Evolutionary conservation across 306 rosid genomes (phyloP).

Genomic region (Cucurbita maxima): DNA sequence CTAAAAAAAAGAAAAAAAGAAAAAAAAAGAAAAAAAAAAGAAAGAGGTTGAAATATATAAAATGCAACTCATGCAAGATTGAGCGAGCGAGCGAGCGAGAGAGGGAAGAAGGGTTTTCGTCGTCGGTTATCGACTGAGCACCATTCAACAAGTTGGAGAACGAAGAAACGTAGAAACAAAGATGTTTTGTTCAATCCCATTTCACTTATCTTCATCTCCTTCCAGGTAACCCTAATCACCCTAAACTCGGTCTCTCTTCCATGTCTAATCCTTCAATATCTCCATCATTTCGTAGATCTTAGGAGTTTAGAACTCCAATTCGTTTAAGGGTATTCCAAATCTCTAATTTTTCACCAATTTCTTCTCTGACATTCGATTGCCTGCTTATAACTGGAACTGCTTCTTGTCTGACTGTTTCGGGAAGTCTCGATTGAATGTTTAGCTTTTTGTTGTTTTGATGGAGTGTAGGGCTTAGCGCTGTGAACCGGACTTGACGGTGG

Average conservation of each 20-base stretch:
- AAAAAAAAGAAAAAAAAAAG: background rate
- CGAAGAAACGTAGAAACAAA: background rate
- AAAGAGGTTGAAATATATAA: background rate
- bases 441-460: background rate
- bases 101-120: conserved; percentile 13
- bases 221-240: conserved; percentile 6
- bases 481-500: background rate
- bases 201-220: background rate
- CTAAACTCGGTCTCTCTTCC: background rate
- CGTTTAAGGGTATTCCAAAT: background rate
- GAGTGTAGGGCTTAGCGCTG: conserved; percentile 3
- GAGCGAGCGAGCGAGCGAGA: background rate
- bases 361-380: background rate
- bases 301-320: background rate
- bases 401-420: background rate
- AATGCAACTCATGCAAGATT: conserved; percentile 5
- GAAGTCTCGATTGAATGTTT: background rate
- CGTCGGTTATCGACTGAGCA: conserved; percentile 8
- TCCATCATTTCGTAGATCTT: conserved; percentile 2
- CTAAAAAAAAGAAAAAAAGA: no score
- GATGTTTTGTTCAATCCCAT: background rate
- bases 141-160: background rate
- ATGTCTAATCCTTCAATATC: background rate
- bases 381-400: background rate
- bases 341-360: background rate